These are phyloP conservation scores for Blastomyces emzantsi DNA, from an alignment of 2,329 filamentous ascomycete genomes.

Conservation along the genomic window DNA sequence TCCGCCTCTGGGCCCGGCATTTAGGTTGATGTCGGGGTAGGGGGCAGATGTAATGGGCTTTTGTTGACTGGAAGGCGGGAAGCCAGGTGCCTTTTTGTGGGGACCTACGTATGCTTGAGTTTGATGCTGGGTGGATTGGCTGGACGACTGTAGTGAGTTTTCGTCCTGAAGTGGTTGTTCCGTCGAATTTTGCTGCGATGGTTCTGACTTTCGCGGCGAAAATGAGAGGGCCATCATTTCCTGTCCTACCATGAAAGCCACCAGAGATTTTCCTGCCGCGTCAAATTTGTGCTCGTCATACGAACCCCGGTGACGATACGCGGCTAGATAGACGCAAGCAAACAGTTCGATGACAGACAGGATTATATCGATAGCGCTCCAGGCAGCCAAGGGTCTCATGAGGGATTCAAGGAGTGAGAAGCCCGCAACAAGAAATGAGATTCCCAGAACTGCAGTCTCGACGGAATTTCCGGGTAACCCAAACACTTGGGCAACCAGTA, in stretches of 20 bases:
- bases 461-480: conserved; percentile 31
- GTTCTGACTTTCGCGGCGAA: conserved; percentile 6
- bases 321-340: conserved; percentile 32
- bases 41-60: not conserved
- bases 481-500: conserved; percentile 28
- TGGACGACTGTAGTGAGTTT: not conserved
- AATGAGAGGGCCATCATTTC: conserved; percentile 28
- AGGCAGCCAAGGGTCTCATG: conserved; percentile 30
- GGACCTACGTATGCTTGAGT: conserved; percentile 2
- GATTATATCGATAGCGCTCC: conserved; percentile 34
- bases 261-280: conserved; percentile 31
- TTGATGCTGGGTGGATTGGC: not conserved
- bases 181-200: not conserved
- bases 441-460: conserved; percentile 31
- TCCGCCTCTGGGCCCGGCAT: not conserved
- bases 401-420: conserved; percentile 33
- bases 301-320: conserved; percentile 25
- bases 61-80: not conserved
- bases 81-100: not conserved
- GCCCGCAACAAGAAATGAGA: conserved; percentile 33
- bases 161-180: not conserved
- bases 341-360: conserved; percentile 31
- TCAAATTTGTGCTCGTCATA: conserved; percentile 31
- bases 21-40: not conserved
- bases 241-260: conserved; percentile 33